phyloP scores from a whole-genome alignment of 169 alveolate species.

The Amoebophrya sp. region DNA sequence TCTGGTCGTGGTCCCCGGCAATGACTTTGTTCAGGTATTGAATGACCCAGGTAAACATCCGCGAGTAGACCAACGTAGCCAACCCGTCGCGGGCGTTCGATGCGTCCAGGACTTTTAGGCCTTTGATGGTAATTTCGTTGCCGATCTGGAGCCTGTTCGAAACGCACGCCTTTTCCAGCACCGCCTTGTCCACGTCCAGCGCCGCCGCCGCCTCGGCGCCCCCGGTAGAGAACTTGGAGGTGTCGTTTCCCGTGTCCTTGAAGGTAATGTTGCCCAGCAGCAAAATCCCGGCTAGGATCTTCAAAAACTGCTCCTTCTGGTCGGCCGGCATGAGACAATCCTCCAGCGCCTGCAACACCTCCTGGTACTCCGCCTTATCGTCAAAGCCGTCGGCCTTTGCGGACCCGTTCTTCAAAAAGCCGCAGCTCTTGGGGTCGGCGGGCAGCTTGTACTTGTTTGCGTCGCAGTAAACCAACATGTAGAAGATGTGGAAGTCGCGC shows the following conservation, averaged over 20 bases:
- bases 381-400: background rate
- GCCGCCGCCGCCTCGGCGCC: background rate
- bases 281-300: background rate
- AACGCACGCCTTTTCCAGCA: background rate
- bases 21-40: background rate
- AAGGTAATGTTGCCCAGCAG: background rate
- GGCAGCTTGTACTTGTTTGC: background rate
- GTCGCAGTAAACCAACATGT: constrained; percentile 48
- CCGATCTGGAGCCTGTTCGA: background rate
- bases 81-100: background rate
- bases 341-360: background rate
- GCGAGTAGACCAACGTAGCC: background rate
- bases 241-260: background rate
- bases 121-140: background rate
- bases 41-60: background rate
- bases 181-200: background rate
- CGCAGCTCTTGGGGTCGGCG: background rate
- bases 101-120: background rate
- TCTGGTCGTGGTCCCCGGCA: too few species aligned
- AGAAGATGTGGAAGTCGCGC: constrained; percentile 92
- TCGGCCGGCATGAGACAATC: background rate
- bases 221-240: background rate
- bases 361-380: background rate
- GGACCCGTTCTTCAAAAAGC: background rate
- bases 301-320: background rate